Evolutionary conservation across 495 filamentous ascomycete genomes (phyloP), one percentile per base, ranked within the genome.

Genomic region (Aspergillus funiculosus): DNA sequence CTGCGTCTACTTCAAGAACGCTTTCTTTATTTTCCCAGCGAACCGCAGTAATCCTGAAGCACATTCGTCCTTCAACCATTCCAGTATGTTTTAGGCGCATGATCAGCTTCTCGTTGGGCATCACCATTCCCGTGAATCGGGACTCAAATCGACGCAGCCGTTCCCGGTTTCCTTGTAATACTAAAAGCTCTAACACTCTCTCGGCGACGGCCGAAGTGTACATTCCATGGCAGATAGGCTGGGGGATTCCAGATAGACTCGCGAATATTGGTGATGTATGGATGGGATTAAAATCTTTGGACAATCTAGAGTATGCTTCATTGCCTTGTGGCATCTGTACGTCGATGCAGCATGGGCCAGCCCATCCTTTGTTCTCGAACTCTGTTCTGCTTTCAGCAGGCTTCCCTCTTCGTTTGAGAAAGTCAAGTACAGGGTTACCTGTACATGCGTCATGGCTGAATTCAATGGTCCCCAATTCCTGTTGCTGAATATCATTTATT

Each of bases 201-300:
- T 49, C 46, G 1, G 45, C 45, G 38, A 54, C 36, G 3, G 58
- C 59, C 10, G 51, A 55, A 1, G 62, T 67, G 40, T 45, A 62
- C 61, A 69, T 66, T 0, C 65, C 65, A 36, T 69, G 68, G 19
- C 59, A 62, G 11, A 71, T 53, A 3, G 54, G 60, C 3, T 61
- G 60, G 3, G 64, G 58, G 3, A 67, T 44, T 10, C 53, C 52
- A 4, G 62, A 63, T 10, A 62, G 52, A 15, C 26, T 43, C 5
- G 63, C 55, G 44, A 69, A 63, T 3, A 58, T 38, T 1, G 43
- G 17, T 2, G 63, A 69, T 3, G 59, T 48, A 42, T 69, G 65
- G 21, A 69, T 65, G 2, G 65, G 65, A 42, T 69, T 69, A 45
- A 59, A 63, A 30, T 69, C 65, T 22, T 50, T 49, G 15, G 65